A percentile compares a stretch with the other conserved stretches of the same genome.
These are phyloP conservation scores for Hirschfeldia incana DNA, from an alignment of 345 rosid genomes.

Conservation along the genomic window DNA sequence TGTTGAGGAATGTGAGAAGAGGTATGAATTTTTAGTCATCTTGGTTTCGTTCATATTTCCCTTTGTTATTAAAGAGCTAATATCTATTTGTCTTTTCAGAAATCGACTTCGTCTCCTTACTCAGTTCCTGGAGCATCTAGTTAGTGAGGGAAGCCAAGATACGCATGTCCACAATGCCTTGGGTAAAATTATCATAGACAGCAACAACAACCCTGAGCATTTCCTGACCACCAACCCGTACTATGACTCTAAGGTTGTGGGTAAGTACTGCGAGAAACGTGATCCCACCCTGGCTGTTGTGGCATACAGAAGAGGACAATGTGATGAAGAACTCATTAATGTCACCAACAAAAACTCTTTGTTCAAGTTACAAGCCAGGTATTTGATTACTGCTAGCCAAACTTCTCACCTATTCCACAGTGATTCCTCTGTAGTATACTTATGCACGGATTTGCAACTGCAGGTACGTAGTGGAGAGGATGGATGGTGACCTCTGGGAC, in stretches of 20 bases:
- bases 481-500: constrained; percentile 99
- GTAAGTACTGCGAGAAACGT: constrained; percentile 99
- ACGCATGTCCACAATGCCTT: constrained; percentile 98
- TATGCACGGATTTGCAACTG: constrained; percentile 34
- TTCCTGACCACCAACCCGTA: constrained; percentile 97
- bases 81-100: constrained; percentile 49
- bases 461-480: constrained; percentile 98
- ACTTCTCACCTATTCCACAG: constrained; percentile 11
- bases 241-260: constrained; percentile 97
- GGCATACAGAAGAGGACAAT: constrained; percentile 97
- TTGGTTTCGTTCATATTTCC: constrained; percentile 5
- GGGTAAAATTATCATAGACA: constrained; percentile 98
- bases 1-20: constrained; percentile 86
- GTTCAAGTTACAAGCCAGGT: constrained; percentile 99
- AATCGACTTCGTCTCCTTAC: constrained; percentile 99
- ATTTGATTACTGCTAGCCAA: constrained; percentile 36
- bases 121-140: constrained; percentile 99
- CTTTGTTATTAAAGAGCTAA: constrained; percentile 24
- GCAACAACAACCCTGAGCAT: constrained; percentile 99
- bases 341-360: constrained; percentile 97
- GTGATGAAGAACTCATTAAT: constrained; percentile 94
- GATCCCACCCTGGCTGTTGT: constrained; percentile 99
- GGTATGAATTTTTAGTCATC: constrained; percentile 43
- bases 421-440: constrained; percentile 31
- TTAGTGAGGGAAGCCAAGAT: constrained; percentile 99